These are phyloP conservation scores for Ophiocordyceps sinensis DNA, from an alignment of 2,329 filamentous ascomycete species.

Conservation along the genomic window DNA sequence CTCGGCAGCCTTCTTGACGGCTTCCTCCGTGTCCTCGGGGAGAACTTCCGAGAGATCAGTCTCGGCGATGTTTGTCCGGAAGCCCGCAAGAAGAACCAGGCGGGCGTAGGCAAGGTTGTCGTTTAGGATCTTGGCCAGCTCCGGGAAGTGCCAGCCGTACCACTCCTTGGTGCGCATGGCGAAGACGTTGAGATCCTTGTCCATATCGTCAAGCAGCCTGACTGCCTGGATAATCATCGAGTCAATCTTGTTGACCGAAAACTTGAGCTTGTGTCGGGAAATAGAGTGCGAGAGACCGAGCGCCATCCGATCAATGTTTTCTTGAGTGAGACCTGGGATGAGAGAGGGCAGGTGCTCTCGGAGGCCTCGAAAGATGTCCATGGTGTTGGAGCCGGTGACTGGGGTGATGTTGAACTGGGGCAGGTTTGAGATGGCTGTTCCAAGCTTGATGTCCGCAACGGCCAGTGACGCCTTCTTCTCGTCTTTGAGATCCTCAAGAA, in stretches of 20 bases:
- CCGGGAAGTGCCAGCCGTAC: constrained; percentile 99
- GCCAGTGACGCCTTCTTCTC: constrained; percentile 95
- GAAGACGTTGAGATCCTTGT: constrained; percentile 98
- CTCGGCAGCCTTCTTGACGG: constrained; percentile 88
- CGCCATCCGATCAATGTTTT: constrained; percentile 86
- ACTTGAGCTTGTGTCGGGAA: constrained; percentile 95
- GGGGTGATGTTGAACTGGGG: constrained; percentile 75
- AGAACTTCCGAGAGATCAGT: constrained; percentile 79
- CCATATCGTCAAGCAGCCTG: constrained; percentile 81
- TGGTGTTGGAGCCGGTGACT: constrained; percentile 45
- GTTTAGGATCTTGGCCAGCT: constrained; percentile 92
- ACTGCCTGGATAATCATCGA: constrained; percentile 99
- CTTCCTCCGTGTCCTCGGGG: constrained; percentile 84
- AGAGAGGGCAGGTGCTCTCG: constrained; percentile 80
- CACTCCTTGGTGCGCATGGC: constrained; percentile 99
- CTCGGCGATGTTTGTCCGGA: constrained; percentile 64
- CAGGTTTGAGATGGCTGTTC: constrained; percentile 82
- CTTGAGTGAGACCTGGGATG: constrained; percentile 72
- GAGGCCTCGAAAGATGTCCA: constrained; percentile 88
- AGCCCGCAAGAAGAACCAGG: constrained; percentile 78
- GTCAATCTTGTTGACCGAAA: constrained; percentile 96
- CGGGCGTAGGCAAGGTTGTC: constrained; percentile 92
- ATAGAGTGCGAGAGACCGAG: constrained; percentile 94
- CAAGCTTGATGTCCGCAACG: constrained; percentile 85
- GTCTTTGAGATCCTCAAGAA: constrained; percentile 84